Percentiles rank a stretch among this genome's conserved stretches.
These are phyloP conservation scores for Lactifluus pinguis DNA, from an alignment of 768 basidiomycete species.

Conservation along the genomic window DNA sequence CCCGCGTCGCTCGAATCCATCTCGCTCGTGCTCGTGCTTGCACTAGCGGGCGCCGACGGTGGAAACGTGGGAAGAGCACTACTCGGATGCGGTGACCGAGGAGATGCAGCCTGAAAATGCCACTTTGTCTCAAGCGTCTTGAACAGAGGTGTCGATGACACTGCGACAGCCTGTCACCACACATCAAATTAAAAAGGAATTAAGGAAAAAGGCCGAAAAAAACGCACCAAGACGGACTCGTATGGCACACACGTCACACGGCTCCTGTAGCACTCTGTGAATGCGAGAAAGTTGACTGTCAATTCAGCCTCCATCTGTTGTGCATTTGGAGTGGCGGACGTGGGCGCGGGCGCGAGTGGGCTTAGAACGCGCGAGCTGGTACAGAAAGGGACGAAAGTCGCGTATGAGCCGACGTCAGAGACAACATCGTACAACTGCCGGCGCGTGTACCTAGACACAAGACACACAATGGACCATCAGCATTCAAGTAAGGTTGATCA, in stretches of 20 bases:
- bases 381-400: conserved; percentile 85
- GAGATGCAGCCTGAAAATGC: conserved; percentile 51
- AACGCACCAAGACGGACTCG: conserved; percentile 68
- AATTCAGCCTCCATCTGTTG: conserved; percentile 71
- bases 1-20: conserved; percentile 23
- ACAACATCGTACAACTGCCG: conserved; percentile 79
- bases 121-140: conserved; percentile 62
- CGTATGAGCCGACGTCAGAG: conserved; percentile 80
- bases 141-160: conserved; percentile 66
- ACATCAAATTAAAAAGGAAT: neutral
- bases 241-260: conserved; percentile 71
- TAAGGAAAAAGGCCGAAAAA: neutral
- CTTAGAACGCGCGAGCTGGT: conserved; percentile 56
- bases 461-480: neutral
- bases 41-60: neutral
- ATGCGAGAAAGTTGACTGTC: conserved; percentile 78
- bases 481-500: neutral
- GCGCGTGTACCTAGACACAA: conserved; percentile 54
- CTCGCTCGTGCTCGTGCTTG: neutral
- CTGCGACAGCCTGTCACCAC: conserved; percentile 52
- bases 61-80: conserved; percentile 6
- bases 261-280: conserved; percentile 83
- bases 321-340: conserved; percentile 14
- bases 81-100: conserved; percentile 15
- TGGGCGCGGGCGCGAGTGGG: conserved; percentile 23